A percentile compares a stretch with the other conserved stretches of the same genome.
These are phyloP conservation scores for Talaromyces sp. DNA, from an alignment of 2,329 filamentous ascomycete species.

Conservation along the genomic window DNA sequence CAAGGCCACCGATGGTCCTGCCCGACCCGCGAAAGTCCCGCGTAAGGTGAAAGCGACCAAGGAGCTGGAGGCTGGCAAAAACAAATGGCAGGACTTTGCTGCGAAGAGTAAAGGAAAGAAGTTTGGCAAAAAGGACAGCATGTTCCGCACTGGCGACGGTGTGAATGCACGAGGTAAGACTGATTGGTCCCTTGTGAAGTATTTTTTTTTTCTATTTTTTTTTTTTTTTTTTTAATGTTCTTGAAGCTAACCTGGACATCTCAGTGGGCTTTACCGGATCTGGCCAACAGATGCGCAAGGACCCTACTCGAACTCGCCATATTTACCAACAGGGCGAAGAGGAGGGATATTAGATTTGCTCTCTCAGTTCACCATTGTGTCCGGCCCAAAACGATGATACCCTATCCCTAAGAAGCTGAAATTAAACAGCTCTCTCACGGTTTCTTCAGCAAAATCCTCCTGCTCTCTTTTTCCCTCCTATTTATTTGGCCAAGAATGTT, in stretches of 20 bases:
- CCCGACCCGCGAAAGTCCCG: conserved; percentile 67
- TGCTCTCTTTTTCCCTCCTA: conserved; percentile 17
- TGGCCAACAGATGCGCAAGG: conserved; percentile 93
- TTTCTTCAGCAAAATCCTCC: conserved; percentile 11
- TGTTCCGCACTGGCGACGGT: conserved; percentile 91
- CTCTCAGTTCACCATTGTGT: neutral
- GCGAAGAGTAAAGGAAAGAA: conserved; percentile 65
- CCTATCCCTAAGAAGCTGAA: neutral
- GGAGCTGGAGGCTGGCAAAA: conserved; percentile 86
- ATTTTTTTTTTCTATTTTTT: too few species aligned
- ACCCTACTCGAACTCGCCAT: conserved; percentile 77
- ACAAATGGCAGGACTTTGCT: conserved; percentile 92
- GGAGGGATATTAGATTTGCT: conserved; percentile 51
- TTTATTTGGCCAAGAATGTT: conserved; percentile 16
- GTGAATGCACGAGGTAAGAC: conserved; percentile 77
- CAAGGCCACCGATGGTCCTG: conserved; percentile 62
- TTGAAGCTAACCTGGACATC: neutral
- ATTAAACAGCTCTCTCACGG: conserved; percentile 1
- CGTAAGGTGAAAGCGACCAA: conserved; percentile 86
- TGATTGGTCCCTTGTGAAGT: neutral
- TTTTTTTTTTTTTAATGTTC: too few species aligned
- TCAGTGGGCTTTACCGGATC: conserved; percentile 95
- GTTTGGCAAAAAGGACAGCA: conserved; percentile 83
- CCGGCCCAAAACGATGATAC: conserved; percentile 2
- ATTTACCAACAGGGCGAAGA: conserved; percentile 80